Evolutionary conservation across 1,284 basidiomycete species (phyloP).

Genomic region (Ustilago bromivora): DNA sequence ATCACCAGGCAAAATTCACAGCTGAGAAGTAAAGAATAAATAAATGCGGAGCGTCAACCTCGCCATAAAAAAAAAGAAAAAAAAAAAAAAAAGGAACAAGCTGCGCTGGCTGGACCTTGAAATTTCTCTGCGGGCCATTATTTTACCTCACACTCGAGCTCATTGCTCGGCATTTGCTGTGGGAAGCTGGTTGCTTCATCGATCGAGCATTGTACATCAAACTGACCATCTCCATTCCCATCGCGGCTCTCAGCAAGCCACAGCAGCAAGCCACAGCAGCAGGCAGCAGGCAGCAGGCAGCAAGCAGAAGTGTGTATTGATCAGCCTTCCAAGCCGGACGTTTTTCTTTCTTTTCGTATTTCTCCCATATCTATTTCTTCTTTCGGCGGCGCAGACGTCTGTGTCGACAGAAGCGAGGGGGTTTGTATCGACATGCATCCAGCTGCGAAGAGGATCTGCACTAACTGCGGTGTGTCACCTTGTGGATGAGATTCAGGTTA

Average conservation of each 20-base stretch:
- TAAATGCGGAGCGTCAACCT: neutral
- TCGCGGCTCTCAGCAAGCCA: no score
- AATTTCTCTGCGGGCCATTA: neutral
- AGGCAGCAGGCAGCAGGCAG: neutral
- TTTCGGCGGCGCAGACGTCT: neutral
- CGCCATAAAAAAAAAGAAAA: neutral
- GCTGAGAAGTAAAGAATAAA: neutral
- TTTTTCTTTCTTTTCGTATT: neutral
- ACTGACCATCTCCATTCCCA: no score
- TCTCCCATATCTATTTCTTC: neutral
- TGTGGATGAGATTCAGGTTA: conserved; percentile 6
- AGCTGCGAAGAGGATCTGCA: neutral
- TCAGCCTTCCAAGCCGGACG: neutral
- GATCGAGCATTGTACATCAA: no score
- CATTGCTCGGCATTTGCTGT: no score
- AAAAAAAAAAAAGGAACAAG: no score
- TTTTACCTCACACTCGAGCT: neutral
- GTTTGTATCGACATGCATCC: neutral
- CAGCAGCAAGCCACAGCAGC: no score
- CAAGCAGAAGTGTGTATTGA: neutral
- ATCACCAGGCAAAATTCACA: neutral
- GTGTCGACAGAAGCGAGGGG: neutral
- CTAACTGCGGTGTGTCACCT: neutral
- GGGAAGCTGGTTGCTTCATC: no score
- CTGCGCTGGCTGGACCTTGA: no score